Evolutionary conservation across 345 rosid species (phyloP).

Genomic region (Salix udensis): DNA sequence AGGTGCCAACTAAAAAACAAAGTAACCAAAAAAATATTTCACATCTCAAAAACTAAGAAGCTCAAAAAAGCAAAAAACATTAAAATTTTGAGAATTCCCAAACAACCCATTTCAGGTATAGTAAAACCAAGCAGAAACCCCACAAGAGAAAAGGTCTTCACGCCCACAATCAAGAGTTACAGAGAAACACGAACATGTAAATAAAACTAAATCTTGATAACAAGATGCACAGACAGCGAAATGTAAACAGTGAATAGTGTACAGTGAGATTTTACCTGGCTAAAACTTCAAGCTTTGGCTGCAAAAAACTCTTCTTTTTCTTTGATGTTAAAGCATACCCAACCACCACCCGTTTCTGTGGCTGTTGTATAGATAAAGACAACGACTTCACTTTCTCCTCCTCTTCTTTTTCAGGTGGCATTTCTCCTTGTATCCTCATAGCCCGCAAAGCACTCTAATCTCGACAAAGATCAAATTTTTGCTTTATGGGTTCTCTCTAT

Average conservation of each 20-base stretch:
- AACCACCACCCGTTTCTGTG: constrained; percentile 48
- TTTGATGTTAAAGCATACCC: constrained; percentile 89
- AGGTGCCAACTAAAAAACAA: background rate
- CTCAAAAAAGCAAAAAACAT: background rate
- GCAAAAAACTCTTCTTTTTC: constrained; percentile 90
- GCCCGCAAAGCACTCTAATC: constrained; percentile 15
- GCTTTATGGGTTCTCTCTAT: background rate
- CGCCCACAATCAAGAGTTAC: background rate
- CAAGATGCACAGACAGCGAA: background rate
- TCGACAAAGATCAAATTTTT: background rate
- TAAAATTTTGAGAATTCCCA: background rate
- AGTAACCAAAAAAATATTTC: background rate
- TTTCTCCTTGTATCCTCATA: constrained; percentile 54
- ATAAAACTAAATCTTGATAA: background rate
- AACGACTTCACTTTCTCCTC: constrained; percentile 24
- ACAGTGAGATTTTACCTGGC: constrained; percentile 45
- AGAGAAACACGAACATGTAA: background rate
- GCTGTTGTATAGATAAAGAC: constrained; percentile 19
- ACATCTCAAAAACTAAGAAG: background rate
- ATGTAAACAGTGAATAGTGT: background rate
- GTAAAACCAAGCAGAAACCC: background rate
- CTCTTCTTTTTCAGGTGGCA: constrained; percentile 12
- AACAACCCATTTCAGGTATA: constrained; percentile 15
- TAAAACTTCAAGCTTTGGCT: constrained; percentile 69
- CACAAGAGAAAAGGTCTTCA: background rate